phyloP scores from a whole-genome alignment of 1,284 basidiomycete species.

The Puccinia hordei region DNA sequence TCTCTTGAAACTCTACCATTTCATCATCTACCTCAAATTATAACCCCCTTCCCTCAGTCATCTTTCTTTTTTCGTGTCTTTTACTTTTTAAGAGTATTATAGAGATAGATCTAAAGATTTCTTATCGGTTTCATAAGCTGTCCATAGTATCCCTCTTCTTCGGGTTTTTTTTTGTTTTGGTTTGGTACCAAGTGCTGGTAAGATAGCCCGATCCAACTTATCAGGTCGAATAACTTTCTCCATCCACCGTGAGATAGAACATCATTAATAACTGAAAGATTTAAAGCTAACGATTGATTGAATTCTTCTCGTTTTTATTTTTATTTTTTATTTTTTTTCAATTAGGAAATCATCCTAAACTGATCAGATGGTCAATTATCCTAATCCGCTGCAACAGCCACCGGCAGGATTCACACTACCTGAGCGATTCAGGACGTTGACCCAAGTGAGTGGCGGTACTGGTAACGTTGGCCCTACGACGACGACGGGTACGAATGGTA shows the following conservation, averaged over 20 bases:
- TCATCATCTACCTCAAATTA: background rate
- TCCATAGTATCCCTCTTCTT: background rate
- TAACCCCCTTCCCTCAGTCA: too few relatives aligned
- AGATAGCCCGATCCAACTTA: background rate
- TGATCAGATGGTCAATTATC: conserved; percentile 27
- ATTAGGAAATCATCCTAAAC: too few relatives aligned
- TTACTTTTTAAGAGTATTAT: background rate
- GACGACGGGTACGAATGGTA: background rate
- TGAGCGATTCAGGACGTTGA: conserved; percentile 6
- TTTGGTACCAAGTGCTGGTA: background rate
- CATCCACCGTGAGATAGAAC: too few relatives aligned
- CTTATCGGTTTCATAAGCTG: background rate
- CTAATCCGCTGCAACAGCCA: conserved; percentile 12
- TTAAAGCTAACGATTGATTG: too few relatives aligned
- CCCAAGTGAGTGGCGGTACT: background rate
- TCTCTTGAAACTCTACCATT: background rate
- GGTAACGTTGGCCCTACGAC: background rate
- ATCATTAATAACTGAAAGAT: too few relatives aligned
- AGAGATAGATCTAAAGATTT: too few relatives aligned
- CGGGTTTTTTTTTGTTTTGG: background rate
- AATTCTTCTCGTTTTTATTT: background rate
- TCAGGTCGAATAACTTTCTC: background rate
- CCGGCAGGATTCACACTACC: background rate
- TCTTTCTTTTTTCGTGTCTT: background rate
- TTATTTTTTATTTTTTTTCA: background rate